Conservation (phyloP, 2,329 filamentous ascomycete genomes). For the Zymoseptoria ardabiliae region DNA sequence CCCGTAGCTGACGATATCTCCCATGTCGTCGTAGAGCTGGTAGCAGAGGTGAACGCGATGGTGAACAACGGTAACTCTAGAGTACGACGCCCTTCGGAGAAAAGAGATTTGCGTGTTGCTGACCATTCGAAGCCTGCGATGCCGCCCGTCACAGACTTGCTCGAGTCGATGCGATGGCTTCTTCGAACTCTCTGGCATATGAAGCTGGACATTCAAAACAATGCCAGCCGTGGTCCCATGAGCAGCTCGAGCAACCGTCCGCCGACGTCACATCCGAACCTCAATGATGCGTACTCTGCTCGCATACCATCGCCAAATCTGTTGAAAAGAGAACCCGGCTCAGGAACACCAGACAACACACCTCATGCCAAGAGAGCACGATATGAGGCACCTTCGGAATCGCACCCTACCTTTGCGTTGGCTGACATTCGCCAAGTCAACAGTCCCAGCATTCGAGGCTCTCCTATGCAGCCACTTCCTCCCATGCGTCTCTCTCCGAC, state of each 20-base stretch:
- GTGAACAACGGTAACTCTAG: neutral
- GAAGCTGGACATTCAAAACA: neutral
- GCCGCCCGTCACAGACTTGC: neutral
- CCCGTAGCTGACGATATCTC: neutral
- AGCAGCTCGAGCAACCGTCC: neutral
- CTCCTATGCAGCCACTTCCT: neutral
- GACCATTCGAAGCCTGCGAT: neutral
- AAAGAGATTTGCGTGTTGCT: neutral
- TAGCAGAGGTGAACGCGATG: neutral
- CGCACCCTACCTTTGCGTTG: neutral
- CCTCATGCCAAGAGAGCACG: neutral
- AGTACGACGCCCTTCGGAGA: neutral
- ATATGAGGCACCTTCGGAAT: neutral
- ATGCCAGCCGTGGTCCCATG: neutral
- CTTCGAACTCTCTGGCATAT: neutral
- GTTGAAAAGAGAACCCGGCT: neutral
- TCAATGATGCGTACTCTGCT: neutral
- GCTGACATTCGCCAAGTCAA: neutral
- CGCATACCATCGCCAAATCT: neutral
- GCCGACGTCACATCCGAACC: neutral
- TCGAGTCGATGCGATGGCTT: neutral
- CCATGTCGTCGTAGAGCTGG: neutral
- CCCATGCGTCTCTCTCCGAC: neutral
- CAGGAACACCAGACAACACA: neutral
- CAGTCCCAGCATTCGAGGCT: neutral